Evolutionary conservation across 2,329 filamentous ascomycete genomes (phyloP).

Genomic region (Akanthomyces uredinophilus): DNA sequence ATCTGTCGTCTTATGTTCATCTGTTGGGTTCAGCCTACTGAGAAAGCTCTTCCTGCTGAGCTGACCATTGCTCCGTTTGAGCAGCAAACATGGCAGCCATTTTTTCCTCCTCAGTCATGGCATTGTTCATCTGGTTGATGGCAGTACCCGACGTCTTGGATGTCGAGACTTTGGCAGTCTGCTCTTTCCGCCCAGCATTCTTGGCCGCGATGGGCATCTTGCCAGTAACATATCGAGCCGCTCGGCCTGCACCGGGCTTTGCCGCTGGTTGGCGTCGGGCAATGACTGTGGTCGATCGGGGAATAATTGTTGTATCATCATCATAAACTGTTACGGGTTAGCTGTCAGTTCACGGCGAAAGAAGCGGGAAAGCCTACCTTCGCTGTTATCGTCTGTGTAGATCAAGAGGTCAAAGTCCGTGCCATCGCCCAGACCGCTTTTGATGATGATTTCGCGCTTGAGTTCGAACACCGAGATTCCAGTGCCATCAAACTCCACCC

Average conservation of each 20-base stretch:
- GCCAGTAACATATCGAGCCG: constrained; percentile 90
- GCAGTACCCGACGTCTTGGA: constrained; percentile 53
- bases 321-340: constrained; percentile 69
- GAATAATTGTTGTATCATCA: constrained; percentile 96
- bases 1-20: neutral
- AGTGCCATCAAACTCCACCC: constrained; percentile 95
- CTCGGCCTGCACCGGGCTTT: constrained; percentile 81
- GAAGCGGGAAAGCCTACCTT: constrained; percentile 58
- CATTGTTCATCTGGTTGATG: constrained; percentile 63
- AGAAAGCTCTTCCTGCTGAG: constrained; percentile 89
- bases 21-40: constrained; percentile 47
- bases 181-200: constrained; percentile 65
- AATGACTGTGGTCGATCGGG: constrained; percentile 88
- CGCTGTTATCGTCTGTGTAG: constrained; percentile 84
- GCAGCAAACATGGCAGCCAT: constrained; percentile 89
- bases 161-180: constrained; percentile 51
- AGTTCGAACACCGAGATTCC: constrained; percentile 97
- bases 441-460: constrained; percentile 96
- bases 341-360: constrained; percentile 16
- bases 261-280: constrained; percentile 79
- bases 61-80: constrained; percentile 86
- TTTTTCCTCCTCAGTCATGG: constrained; percentile 89
- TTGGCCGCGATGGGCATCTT: constrained; percentile 90
- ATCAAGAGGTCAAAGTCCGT: constrained; percentile 95
- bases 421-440: constrained; percentile 89